Evolutionary conservation across 352 stramenopile species (phyloP).

Genomic region (Poterioochromonas sp.): DNA sequence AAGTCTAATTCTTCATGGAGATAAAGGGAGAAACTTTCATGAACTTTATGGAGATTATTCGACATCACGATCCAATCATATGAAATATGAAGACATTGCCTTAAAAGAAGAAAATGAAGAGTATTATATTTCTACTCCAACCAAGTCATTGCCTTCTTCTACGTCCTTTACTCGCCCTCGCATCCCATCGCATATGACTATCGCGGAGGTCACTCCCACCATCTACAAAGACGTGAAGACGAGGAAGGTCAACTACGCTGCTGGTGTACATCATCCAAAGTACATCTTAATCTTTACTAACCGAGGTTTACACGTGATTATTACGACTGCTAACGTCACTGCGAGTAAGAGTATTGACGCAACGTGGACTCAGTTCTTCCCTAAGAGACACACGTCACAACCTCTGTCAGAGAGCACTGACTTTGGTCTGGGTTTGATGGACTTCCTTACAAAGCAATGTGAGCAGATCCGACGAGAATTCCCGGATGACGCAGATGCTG

Average conservation of each 20-base stretch:
- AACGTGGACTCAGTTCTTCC: slow-evolving; percentile 16
- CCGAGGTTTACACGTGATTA: slow-evolving; percentile 15
- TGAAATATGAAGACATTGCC: not conserved
- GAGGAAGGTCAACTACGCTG: not conserved
- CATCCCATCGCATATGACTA: too few relatives aligned
- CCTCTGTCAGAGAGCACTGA: not conserved
- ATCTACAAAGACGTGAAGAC: too few relatives aligned
- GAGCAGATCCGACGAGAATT: not conserved
- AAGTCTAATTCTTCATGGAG: not conserved
- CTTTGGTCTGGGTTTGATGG: too few relatives aligned
- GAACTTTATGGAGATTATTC: not conserved
- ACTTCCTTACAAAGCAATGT: not conserved
- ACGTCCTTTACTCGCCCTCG: too few relatives aligned
- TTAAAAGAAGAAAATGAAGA: not conserved
- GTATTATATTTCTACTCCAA: too few relatives aligned
- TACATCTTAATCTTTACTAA: slow-evolving; percentile 25
- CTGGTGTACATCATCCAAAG: slow-evolving; percentile 31
- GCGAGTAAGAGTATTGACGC: not conserved
- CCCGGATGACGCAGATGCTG: not conserved
- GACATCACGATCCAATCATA: not conserved
- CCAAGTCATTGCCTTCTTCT: too few relatives aligned
- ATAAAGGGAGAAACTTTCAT: not conserved
- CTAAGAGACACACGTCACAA: not conserved
- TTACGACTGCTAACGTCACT: slow-evolving; percentile 18
- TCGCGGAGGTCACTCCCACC: too few relatives aligned